phyloP scores from a whole-genome alignment of 306 rosid genomes.

The Vigna trinervia region DNA sequence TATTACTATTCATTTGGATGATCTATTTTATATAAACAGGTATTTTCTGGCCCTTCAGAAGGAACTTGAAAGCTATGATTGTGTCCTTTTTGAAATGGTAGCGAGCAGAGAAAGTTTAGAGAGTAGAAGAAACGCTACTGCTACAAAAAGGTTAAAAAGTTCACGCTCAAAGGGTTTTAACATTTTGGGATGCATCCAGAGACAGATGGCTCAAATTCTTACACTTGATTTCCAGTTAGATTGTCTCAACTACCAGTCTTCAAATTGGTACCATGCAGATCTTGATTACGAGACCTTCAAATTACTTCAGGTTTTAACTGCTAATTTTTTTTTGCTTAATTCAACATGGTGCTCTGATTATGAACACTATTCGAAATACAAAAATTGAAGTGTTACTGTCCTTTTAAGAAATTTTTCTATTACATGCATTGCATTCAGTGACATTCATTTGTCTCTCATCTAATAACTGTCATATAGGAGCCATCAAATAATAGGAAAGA shows the following conservation, averaged over 20 bases:
- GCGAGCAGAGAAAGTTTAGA: constrained; percentile 87
- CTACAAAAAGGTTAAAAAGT: constrained; percentile 58
- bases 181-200: constrained; percentile 86
- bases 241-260: constrained; percentile 75
- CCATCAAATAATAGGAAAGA: not conserved
- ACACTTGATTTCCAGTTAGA: constrained; percentile 88
- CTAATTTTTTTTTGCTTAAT: constrained; percentile 22
- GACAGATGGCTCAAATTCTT: constrained; percentile 91
- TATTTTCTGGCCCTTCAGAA: constrained; percentile 85
- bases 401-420: constrained; percentile 30
- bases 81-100: constrained; percentile 96
- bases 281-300: constrained; percentile 94
- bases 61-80: constrained; percentile 86
- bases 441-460: constrained; percentile 12
- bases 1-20: constrained; percentile 16
- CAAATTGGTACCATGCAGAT: constrained; percentile 94
- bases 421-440: constrained; percentile 26
- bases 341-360: constrained; percentile 8
- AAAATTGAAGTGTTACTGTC: not conserved
- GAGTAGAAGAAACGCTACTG: constrained; percentile 59
- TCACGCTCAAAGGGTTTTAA: constrained; percentile 72
- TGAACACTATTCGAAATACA: constrained; percentile 9
- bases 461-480: constrained; percentile 17
- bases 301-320: constrained; percentile 76
- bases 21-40: constrained; percentile 53